Evolutionary conservation across 2,329 filamentous ascomycete genomes (phyloP).

Genomic region (Pseudogymnoascus sp.): DNA sequence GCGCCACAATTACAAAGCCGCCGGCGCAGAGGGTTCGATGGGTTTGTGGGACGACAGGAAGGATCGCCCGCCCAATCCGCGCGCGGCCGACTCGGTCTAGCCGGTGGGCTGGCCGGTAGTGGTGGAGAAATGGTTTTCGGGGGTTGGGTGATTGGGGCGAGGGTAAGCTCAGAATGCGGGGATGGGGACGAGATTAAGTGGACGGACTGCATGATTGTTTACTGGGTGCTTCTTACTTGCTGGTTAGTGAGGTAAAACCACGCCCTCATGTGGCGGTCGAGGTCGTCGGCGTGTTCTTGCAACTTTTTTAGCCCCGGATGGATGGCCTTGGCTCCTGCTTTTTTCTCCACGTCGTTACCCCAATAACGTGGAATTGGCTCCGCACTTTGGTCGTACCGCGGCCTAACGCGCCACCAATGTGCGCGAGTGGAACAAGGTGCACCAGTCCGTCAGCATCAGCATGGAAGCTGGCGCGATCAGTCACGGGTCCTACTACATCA

Average conservation of each 20-base stretch:
- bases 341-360: neutral
- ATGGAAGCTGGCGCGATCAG: neutral
- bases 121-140: neutral
- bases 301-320: neutral
- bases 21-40: neutral
- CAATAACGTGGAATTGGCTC: conserved; percentile 2
- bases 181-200: neutral
- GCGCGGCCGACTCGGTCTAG: neutral
- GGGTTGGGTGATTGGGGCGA: neutral
- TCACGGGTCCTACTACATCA: neutral
- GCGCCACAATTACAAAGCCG: neutral
- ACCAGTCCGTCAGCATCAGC: neutral
- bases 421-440: neutral
- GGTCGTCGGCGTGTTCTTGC: too few relatives aligned
- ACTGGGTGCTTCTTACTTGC: neutral
- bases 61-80: neutral
- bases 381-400: neutral
- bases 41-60: neutral
- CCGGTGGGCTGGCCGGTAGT: neutral
- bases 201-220: neutral
- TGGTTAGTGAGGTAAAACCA: neutral
- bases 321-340: neutral
- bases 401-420: neutral
- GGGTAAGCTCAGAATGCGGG: neutral
- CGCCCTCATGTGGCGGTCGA: neutral